Conservation (phyloP, 2,329 filamentous ascomycete species). For the Alternaria ventricosa region DNA sequence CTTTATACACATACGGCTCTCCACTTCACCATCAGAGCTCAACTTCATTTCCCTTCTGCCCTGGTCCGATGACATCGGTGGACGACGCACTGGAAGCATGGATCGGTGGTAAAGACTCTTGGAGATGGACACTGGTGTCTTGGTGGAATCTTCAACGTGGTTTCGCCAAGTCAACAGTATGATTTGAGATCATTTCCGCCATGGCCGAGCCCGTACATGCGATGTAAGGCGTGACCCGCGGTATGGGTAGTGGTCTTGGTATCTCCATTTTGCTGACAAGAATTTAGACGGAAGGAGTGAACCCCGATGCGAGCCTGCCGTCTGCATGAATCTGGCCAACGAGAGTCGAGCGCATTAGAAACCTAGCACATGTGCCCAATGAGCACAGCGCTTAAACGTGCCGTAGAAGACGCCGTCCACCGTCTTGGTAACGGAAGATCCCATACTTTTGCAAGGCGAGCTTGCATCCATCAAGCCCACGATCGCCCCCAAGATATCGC, state of each 20-base stretch:
- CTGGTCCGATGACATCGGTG: slow-evolving; percentile 25
- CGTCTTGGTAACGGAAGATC: slow-evolving; percentile 11
- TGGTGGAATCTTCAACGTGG: slow-evolving; percentile 5
- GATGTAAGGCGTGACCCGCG: not conserved
- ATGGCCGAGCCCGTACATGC: not conserved
- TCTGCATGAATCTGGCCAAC: not conserved
- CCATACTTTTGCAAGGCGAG: slow-evolving; percentile 10
- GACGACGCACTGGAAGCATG: slow-evolving; percentile 1
- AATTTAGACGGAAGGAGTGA: not conserved
- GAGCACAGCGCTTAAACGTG: not conserved
- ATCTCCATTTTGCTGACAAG: not conserved
- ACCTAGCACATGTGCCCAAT: slow-evolving; percentile 3
- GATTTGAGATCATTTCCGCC: slow-evolving; percentile 14
- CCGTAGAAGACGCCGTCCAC: slow-evolving; percentile 4
- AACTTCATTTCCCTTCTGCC: not conserved
- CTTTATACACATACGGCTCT: slow-evolving; percentile 27
- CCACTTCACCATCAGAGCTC: not conserved
- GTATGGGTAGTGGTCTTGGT: slow-evolving; percentile 11
- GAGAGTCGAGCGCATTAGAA: not conserved
- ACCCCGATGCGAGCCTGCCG: not conserved
- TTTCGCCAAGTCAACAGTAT: slow-evolving; percentile 22
- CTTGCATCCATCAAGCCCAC: slow-evolving; percentile 11
- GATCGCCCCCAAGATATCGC: slow-evolving; percentile 38
- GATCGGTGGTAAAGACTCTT: slow-evolving; percentile 17
- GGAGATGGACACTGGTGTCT: slow-evolving; percentile 16